phyloP scores from a whole-genome alignment of 108 stramenopile species.

The Thalassiosira profunda region DNA sequence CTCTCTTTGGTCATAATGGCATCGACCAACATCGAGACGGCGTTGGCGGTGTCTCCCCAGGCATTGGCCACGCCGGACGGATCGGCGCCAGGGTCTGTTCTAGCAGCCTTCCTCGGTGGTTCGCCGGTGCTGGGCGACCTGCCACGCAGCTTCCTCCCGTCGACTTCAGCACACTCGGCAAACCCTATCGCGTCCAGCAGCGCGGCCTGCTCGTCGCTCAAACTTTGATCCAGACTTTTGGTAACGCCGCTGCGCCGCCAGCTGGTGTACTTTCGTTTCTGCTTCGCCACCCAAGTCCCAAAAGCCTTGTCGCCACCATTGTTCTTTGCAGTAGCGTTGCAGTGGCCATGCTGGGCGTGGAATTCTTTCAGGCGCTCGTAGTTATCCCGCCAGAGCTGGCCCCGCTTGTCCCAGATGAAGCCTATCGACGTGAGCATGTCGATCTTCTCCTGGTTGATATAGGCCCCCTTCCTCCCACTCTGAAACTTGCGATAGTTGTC shows the following conservation, averaged over 20 bases:
- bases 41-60: neutral
- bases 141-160: conserved; percentile 7
- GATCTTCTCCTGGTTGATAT: conserved; percentile 37
- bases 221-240: conserved; percentile 1
- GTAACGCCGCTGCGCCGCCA: too few relatives aligned
- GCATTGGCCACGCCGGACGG: neutral
- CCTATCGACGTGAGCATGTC: conserved; percentile 35
- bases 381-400: conserved; percentile 43
- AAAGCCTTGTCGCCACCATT: conserved; percentile 22
- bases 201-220: conserved; percentile 18
- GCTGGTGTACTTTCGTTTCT: conserved; percentile 14
- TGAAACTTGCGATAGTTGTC: conserved; percentile 12
- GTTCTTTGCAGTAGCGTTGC: conserved; percentile 10
- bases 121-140: neutral
- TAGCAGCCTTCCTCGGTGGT: too few relatives aligned
- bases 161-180: neutral
- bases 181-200: conserved; percentile 19
- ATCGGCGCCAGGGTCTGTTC: too few relatives aligned
- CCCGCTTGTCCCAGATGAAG: conserved; percentile 40
- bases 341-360: conserved; percentile 29
- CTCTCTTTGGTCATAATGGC: neutral
- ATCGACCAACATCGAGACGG: neutral
- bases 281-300: conserved; percentile 26
- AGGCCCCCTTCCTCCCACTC: conserved; percentile 41
- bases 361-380: conserved; percentile 33